Evolutionary conservation across 805 yeast genomes (phyloP).

Genomic region (Candida michaelii): DNA sequence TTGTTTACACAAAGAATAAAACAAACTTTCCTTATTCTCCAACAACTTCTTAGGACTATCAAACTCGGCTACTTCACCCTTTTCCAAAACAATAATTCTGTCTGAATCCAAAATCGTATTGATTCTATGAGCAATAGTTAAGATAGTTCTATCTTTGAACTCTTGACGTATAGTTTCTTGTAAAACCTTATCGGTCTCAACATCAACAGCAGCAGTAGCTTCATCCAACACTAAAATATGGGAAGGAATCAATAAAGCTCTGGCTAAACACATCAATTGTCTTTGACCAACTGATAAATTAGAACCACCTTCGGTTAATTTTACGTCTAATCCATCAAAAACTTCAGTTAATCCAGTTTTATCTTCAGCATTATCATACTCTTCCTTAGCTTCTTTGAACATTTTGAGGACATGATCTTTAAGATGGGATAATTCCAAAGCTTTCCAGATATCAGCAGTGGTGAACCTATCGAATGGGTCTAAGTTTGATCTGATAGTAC

Average conservation of each 20-base stretch:
- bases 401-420: conserved; percentile 40
- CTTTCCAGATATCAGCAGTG: conserved; percentile 42
- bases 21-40: conserved; percentile 63
- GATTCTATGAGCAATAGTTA: conserved; percentile 83
- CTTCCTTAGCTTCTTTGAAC: conserved; percentile 32
- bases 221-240: conserved; percentile 71
- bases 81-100: conserved; percentile 70
- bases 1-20: conserved; percentile 77
- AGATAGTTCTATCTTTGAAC: conserved; percentile 72
- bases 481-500: conserved; percentile 39
- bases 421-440: conserved; percentile 43
- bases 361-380: conserved; percentile 20
- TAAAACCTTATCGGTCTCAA: conserved; percentile 73
- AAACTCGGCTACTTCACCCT: conserved; percentile 74
- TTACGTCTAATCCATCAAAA: conserved; percentile 32
- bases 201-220: conserved; percentile 89
- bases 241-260: conserved; percentile 66
- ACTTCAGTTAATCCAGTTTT: conserved; percentile 19
- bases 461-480: conserved; percentile 38
- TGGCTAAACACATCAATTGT: conserved; percentile 70
- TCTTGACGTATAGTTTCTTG: conserved; percentile 78
- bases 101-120: conserved; percentile 84
- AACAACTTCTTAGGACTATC: conserved; percentile 70
- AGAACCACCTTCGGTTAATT: conserved; percentile 45
- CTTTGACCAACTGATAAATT: conserved; percentile 54